These are phyloP conservation scores for Yarrowia sp. DNA, from an alignment of 805 yeast genomes.

Conservation along the genomic window DNA sequence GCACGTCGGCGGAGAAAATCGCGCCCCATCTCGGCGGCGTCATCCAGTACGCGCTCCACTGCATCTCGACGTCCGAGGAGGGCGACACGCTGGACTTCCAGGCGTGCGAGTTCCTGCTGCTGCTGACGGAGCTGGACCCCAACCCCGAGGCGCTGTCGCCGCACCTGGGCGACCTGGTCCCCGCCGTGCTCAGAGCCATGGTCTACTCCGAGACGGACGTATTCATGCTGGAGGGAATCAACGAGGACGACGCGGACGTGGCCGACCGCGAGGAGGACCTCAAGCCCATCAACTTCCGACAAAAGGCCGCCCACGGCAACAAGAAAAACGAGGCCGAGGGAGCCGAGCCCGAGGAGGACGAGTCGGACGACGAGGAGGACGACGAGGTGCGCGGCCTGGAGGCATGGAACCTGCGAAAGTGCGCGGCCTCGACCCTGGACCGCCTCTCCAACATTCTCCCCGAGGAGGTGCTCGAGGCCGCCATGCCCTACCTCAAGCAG, in stretches of 20 bases:
- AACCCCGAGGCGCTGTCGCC: constrained; percentile 41
- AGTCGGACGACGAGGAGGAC: constrained; percentile 69
- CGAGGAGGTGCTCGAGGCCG: constrained; percentile 57
- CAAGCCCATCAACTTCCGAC: constrained; percentile 72
- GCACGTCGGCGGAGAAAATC: constrained; percentile 75
- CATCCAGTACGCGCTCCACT: constrained; percentile 75
- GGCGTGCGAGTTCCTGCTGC: constrained; percentile 87
- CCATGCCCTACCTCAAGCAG: constrained; percentile 73
- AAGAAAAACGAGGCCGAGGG: constrained; percentile 36
- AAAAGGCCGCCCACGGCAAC: constrained; percentile 46
- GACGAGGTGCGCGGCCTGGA: constrained; percentile 64
- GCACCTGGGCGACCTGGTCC: constrained; percentile 63
- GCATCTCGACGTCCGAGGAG: constrained; percentile 53
- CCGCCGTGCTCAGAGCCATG: constrained; percentile 76
- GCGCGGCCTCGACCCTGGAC: constrained; percentile 92
- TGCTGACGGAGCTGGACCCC: constrained; percentile 66
- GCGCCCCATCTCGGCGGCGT: constrained; percentile 83
- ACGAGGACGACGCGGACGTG: constrained; percentile 70
- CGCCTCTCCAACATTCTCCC: constrained; percentile 69
- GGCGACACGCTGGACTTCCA: constrained; percentile 75
- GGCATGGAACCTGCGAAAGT: constrained; percentile 89
- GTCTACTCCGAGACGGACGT: constrained; percentile 83
- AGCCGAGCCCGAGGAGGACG: constrained; percentile 53
- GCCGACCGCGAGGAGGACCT: constrained; percentile 88
- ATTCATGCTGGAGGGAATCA: constrained; percentile 58